Percentiles rank a stretch among this genome's conserved stretches.
These are phyloP conservation scores for Solanum hybrid DNA, from an alignment of 305 asterid species.

Conservation along the genomic window DNA sequence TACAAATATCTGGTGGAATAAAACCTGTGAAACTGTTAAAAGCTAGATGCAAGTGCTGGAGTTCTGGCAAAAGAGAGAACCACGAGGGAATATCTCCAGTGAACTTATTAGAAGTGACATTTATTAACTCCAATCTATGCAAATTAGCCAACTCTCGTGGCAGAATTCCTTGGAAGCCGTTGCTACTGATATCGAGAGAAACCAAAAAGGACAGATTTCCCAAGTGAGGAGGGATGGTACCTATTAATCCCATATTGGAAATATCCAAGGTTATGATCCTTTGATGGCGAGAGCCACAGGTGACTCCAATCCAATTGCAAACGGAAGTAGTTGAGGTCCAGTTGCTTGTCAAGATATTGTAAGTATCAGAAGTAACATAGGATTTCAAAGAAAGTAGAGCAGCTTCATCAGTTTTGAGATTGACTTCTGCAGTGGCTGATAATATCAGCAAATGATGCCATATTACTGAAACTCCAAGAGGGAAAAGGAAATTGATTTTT, in stretches of 20 bases:
- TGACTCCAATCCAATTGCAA: conserved; percentile 36
- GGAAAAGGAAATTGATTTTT: background rate
- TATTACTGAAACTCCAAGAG: background rate
- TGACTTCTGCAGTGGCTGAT: conserved; percentile 9
- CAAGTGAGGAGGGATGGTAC: conserved; percentile 21
- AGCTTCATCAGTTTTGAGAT: conserved; percentile 20
- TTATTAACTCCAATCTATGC: conserved; percentile 12
- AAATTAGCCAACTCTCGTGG: conserved; percentile 18
- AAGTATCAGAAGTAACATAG: conserved; percentile 18
- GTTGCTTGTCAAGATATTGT: conserved; percentile 13
- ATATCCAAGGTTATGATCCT: conserved; percentile 18
- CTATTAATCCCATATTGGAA: conserved; percentile 20
- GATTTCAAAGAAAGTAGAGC: conserved; percentile 27
- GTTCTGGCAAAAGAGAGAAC: conserved; percentile 10
- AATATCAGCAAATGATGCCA: conserved; percentile 6
- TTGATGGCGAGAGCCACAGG: conserved; percentile 12
- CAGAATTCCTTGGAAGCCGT: conserved; percentile 18
- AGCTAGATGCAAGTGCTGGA: conserved; percentile 11
- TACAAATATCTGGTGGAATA: conserved; percentile 9
- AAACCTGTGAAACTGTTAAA: conserved; percentile 18
- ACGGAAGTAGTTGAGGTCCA: conserved; percentile 19
- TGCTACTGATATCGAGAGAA: conserved; percentile 20
- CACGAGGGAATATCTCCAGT: conserved; percentile 18
- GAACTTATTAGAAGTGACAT: conserved; percentile 14
- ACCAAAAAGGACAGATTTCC: conserved; percentile 33